Evolutionary conservation across 441 rosid genomes (phyloP).

Genomic region (Theobroma grandiflorum): DNA sequence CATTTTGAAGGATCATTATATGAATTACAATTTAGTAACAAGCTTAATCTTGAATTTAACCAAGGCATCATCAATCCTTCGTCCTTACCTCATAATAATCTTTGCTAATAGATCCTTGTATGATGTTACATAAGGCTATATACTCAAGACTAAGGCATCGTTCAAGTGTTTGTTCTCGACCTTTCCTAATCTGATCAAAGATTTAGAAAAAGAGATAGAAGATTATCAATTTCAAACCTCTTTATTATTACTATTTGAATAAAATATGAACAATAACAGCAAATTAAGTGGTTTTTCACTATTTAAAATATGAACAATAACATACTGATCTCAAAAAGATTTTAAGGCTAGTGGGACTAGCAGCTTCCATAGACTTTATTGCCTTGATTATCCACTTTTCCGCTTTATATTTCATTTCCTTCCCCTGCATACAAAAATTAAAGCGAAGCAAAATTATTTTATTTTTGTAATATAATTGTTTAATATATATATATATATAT

Average conservation of each 20-base stretch:
- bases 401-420: conserved; percentile 11
- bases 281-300: background rate
- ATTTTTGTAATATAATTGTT: too few species aligned
- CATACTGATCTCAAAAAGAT: conserved; percentile 36
- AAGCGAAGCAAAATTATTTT: too few species aligned
- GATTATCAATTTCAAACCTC: background rate
- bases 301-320: background rate
- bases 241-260: background rate
- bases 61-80: background rate
- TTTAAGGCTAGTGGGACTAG: conserved; percentile 49
- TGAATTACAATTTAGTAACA: too few species aligned
- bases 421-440: conserved; percentile 27
- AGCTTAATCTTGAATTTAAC: too few species aligned
- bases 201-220: too few species aligned
- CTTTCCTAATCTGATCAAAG: conserved; percentile 34
- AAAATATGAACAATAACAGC: background rate
- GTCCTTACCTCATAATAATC: conserved; percentile 40
- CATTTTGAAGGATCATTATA: too few species aligned
- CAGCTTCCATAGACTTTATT: conserved; percentile 38
- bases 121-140: conserved; percentile 27
- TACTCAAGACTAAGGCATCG: conserved; percentile 42
- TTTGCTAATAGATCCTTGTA: conserved; percentile 29
- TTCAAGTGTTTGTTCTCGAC: conserved; percentile 32
- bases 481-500: too few species aligned
- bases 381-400: conserved; percentile 45